These are phyloP conservation scores for Trichoderma simmonsii DNA, from an alignment of 2,329 filamentous ascomycete genomes.

Conservation along the genomic window DNA sequence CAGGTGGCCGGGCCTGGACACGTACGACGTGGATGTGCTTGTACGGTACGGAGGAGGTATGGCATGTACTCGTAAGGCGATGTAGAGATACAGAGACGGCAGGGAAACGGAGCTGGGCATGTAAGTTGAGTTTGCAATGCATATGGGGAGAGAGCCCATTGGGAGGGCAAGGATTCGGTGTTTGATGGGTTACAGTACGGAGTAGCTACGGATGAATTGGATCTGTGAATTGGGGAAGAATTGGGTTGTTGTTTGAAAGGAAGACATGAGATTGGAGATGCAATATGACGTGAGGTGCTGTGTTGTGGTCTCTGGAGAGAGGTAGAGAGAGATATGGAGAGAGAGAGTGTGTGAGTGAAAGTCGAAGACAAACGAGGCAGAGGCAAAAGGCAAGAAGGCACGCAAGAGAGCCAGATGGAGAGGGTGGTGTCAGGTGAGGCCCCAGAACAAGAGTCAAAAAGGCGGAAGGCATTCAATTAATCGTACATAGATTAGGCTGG, in stretches of 20 bases:
- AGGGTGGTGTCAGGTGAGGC: not conserved
- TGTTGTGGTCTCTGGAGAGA: not conserved
- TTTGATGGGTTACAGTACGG: not conserved
- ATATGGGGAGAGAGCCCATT: not conserved
- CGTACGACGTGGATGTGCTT: not conserved
- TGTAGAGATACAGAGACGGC: not conserved
- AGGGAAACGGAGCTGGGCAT: not conserved
- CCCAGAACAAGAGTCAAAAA: not conserved
- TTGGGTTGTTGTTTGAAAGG: not conserved
- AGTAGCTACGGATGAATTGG: not conserved
- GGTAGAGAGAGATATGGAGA: not conserved
- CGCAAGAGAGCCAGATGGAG: not conserved
- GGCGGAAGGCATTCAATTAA: constrained; percentile 18
- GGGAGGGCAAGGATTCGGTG: not conserved
- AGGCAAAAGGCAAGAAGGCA: too few relatives aligned
- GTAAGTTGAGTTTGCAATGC: constrained; percentile 9
- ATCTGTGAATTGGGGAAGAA: not conserved
- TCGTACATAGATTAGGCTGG: constrained; percentile 17
- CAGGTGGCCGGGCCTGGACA: not conserved
- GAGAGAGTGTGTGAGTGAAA: not conserved
- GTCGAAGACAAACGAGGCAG: not conserved
- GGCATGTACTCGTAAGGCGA: not conserved
- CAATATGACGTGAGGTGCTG: not conserved
- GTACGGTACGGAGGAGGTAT: not conserved
- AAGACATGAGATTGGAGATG: not conserved